These are phyloP conservation scores for Alloteropsis semialata DNA, from an alignment of 176 grass and related monocot species.

Conservation along the genomic window DNA sequence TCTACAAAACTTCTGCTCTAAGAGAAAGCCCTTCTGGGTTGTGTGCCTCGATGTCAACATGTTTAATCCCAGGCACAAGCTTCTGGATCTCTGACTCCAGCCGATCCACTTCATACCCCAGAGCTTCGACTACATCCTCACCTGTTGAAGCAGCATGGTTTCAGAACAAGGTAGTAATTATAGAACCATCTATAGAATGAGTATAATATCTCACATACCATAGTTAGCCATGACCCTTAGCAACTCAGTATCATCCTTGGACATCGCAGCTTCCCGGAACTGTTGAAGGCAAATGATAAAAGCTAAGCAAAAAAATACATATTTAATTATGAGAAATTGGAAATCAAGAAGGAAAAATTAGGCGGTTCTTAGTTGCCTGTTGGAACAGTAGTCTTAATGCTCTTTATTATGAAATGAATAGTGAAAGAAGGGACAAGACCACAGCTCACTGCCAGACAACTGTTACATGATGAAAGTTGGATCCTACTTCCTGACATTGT, in stretches of 20 bases:
- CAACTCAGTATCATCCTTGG: constrained; percentile 62
- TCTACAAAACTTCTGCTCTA: constrained; percentile 40
- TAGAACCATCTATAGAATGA: background rate
- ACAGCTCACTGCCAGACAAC: background rate
- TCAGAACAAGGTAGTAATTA: constrained; percentile 15
- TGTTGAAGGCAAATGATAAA: constrained; percentile 30
- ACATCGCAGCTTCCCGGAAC: constrained; percentile 76
- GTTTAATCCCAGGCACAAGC: constrained; percentile 84
- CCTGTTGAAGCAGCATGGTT: constrained; percentile 42
- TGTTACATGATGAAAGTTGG: background rate
- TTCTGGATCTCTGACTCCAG: constrained; percentile 95
- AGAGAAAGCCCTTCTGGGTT: constrained; percentile 75
- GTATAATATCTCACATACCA: constrained; percentile 44
- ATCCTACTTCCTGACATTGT: background rate
- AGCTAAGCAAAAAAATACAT: background rate
- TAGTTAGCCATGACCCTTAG: constrained; percentile 85
- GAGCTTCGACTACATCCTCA: constrained; percentile 93
- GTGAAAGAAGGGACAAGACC: background rate
- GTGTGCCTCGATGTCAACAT: constrained; percentile 98
- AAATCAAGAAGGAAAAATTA: background rate
- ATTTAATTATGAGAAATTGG: background rate
- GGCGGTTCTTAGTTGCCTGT: background rate
- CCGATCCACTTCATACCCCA: constrained; percentile 89
- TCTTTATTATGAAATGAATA: constrained; percentile 4
- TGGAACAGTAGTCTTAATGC: background rate